Evolutionary conservation across 257 asterid species (phyloP).

Genomic region (Forsythia suspensa): DNA sequence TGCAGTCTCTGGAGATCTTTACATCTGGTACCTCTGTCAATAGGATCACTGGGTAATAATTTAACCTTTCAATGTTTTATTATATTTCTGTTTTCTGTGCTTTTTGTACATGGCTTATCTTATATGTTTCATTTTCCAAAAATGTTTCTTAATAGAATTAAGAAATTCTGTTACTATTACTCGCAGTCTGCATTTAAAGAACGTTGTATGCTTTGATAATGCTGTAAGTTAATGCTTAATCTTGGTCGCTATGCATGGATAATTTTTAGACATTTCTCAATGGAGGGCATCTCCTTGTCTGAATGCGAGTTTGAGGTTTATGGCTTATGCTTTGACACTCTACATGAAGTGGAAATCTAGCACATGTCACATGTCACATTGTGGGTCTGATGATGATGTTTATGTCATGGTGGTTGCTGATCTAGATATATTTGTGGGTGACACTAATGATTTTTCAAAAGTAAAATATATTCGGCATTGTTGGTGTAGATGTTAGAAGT

Average conservation of each 20-base stretch:
- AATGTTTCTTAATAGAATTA: neutral
- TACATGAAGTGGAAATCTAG: neutral
- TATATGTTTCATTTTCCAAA: neutral
- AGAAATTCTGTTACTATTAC: neutral
- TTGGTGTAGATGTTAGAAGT: conserved; percentile 3
- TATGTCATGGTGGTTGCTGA: neutral
- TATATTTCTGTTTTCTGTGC: neutral
- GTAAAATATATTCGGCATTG: neutral
- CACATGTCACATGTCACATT: neutral
- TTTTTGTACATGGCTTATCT: neutral
- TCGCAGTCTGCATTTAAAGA: neutral
- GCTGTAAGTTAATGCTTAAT: neutral
- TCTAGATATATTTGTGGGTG: neutral
- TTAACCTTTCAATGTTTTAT: conserved; percentile 1
- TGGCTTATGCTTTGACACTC: neutral
- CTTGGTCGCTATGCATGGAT: neutral
- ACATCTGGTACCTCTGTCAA: conserved; percentile 59
- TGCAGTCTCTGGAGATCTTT: conserved; percentile 76
- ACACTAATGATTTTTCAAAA: neutral
- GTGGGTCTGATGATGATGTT: neutral
- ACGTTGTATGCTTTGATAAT: neutral
- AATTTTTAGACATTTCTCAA: neutral
- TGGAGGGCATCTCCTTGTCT: neutral
- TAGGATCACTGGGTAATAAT: conserved; percentile 79
- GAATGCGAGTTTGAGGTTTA: neutral